Evolutionary conservation across 768 basidiomycete genomes (phyloP).

Genomic region (Chalciporus sphaerocephalus): DNA sequence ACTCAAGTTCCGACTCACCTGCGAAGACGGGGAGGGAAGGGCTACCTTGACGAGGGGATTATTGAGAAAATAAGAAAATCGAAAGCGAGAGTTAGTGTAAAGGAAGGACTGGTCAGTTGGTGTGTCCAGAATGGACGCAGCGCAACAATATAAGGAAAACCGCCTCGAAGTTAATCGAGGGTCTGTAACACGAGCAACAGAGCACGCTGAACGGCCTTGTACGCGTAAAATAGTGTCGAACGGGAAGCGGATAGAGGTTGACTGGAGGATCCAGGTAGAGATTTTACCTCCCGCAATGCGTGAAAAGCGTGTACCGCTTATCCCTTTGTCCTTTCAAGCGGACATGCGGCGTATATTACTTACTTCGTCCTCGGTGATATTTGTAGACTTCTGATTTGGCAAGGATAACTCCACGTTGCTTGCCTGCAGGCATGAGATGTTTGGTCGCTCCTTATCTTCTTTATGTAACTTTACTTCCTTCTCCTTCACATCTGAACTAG

Average conservation of each 20-base stretch:
- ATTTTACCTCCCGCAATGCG: conserved; percentile 43
- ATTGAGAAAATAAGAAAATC: conserved; percentile 17
- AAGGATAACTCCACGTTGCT: conserved; percentile 56
- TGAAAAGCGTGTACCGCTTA: conserved; percentile 53
- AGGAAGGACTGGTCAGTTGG: conserved; percentile 34
- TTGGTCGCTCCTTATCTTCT: conserved; percentile 35
- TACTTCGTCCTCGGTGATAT: conserved; percentile 33
- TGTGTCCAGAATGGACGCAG: conserved; percentile 23
- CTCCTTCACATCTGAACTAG: too few species aligned
- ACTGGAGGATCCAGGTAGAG: conserved; percentile 31
- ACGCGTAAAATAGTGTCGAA: conserved; percentile 27
- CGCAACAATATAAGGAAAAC: conserved; percentile 33
- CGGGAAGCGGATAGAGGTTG: conserved; percentile 18
- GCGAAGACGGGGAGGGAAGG: conserved; percentile 9
- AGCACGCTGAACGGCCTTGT: conserved; percentile 24
- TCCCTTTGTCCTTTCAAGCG: conserved; percentile 39
- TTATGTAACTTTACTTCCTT: conserved; percentile 39
- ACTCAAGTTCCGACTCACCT: conserved; percentile 14
- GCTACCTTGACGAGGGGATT: conserved; percentile 16
- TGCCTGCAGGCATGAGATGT: conserved; percentile 69
- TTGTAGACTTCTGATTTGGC: conserved; percentile 51
- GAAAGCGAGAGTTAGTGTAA: conserved; percentile 32
- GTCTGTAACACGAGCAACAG: conserved; percentile 24
- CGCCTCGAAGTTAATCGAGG: conserved; percentile 56
- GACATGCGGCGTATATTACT: conserved; percentile 31